Percentiles rank a stretch among this genome's conserved stretches.
phyloP scores from a whole-genome alignment of 1,284 basidiomycete genomes.

The Irpex lacteus region DNA sequence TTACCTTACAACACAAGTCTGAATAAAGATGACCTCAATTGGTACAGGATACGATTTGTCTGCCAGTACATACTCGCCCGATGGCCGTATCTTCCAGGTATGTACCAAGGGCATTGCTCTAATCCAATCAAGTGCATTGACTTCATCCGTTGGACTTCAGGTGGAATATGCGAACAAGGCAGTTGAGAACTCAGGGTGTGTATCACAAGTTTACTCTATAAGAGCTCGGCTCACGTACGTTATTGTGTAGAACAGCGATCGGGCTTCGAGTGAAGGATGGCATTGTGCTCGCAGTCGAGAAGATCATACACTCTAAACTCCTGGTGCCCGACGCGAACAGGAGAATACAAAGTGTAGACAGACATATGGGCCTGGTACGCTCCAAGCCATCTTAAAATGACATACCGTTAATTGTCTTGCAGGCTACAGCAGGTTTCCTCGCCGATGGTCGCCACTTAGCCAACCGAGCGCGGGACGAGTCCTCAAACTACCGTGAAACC shows the following conservation, averaged over 20 bases:
- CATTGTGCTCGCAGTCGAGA: slow-evolving; percentile 94
- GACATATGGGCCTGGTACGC: slow-evolving; percentile 85
- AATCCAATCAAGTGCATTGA: not conserved
- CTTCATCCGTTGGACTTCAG: slow-evolving; percentile 36
- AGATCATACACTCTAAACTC: slow-evolving; percentile 96
- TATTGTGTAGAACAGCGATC: slow-evolving; percentile 71
- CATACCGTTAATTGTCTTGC: not conserved
- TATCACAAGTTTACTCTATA: not conserved
- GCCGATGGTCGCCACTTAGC: slow-evolving; percentile 94
- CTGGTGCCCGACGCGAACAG: slow-evolving; percentile 92
- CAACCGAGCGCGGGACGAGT: slow-evolving; percentile 85
- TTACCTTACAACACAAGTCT: slow-evolving; percentile 8
- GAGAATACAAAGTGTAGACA: slow-evolving; percentile 91
- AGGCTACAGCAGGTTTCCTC: slow-evolving; percentile 92
- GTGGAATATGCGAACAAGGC: slow-evolving; percentile 99
- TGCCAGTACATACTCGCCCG: slow-evolving; percentile 97
- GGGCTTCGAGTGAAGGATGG: slow-evolving; percentile 94
- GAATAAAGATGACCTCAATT: slow-evolving; percentile 83
- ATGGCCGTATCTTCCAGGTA: slow-evolving; percentile 97
- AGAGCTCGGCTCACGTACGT: not conserved
- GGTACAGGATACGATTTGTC: slow-evolving; percentile 99
- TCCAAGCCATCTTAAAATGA: not conserved
- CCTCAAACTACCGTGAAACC: slow-evolving; percentile 70
- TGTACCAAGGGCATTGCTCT: slow-evolving; percentile 11
- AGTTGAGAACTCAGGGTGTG: slow-evolving; percentile 94